Evolutionary conservation across 441 rosid species (phyloP), one percentile per base, ranked within the genome.

Genomic region (Brassica hybrid): DNA sequence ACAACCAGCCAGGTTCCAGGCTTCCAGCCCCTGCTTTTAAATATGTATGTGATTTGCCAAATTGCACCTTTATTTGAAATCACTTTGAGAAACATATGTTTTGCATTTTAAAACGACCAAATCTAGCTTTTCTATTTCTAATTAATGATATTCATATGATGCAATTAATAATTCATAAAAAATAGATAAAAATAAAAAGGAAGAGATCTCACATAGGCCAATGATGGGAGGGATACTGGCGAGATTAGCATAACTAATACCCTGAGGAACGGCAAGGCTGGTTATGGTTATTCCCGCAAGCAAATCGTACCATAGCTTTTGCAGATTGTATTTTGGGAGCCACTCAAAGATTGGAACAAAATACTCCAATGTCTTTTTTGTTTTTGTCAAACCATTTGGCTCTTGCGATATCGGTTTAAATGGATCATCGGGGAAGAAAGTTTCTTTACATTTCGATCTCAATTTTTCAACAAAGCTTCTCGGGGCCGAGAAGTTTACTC

Each of bases 221-320:
- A 89, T 81, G 71, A 94, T 89, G 0, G 97, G 97, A 72, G 97
- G 96, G 65, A 94, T 8, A n/a, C 76, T 50, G 7, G 87, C 97
- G 54, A 92, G 97, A 81, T 87, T 92, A 12, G 97, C 97, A 62
- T 94, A 91, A 77, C 98, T 94, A 74, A 92, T 94, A 9, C 97
- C 98, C 71, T 92, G 96, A 70, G 98, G 98, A 61, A 94, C 89
- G 16, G 98, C 97, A n/a, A 92, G 93, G 69, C 90, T 86, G 63
- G 97, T 86, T 25, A 94, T 92, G 81, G 97, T 94, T 84, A 94
- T 86, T 2, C 97, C 98, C 1, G 98, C 96, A 1, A 94, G 93
- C 7, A 94, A 16, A 70, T 94, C 98, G 12, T 81, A 91, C 25
- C 79, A 75, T 32, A 94, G 69, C 32, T 80, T 69, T 6, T 41